Evolutionary conservation across 106 monocot genomes (phyloP).

Genomic region (Dendrobium chrysotoxum): DNA sequence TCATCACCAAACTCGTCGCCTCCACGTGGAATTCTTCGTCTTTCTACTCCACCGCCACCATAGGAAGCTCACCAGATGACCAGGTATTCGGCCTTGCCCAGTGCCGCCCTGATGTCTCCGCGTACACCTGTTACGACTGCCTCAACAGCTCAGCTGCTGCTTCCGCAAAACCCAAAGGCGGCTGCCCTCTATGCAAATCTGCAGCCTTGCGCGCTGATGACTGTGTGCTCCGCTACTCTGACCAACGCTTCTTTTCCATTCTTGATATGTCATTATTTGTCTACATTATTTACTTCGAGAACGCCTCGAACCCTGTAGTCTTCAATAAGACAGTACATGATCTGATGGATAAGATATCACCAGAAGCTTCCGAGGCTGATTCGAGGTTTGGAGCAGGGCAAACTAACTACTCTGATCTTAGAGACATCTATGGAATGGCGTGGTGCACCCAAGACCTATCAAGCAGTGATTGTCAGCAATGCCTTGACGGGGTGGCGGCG

Average conservation of each 20-base stretch:
- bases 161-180: neutral
- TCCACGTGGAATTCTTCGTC: neutral
- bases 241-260: neutral
- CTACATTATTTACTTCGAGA: neutral
- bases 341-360: neutral
- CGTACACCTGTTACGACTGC: neutral
- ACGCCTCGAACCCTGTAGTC: neutral
- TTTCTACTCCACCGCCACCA: neutral
- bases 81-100: neutral
- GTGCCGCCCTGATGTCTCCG: neutral
- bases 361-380: neutral
- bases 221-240: neutral
- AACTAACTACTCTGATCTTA: neutral
- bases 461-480: neutral
- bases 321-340: neutral
- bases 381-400: neutral
- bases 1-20: neutral
- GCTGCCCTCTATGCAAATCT: neutral
- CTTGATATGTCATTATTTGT: neutral
- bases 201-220: neutral
- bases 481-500: neutral
- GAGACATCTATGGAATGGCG: neutral
- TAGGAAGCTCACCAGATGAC: neutral
- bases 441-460: neutral
- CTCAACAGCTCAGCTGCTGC: neutral